Conservation (phyloP, 306 rosid genomes). For the Pyrus betulifolia region DNA sequence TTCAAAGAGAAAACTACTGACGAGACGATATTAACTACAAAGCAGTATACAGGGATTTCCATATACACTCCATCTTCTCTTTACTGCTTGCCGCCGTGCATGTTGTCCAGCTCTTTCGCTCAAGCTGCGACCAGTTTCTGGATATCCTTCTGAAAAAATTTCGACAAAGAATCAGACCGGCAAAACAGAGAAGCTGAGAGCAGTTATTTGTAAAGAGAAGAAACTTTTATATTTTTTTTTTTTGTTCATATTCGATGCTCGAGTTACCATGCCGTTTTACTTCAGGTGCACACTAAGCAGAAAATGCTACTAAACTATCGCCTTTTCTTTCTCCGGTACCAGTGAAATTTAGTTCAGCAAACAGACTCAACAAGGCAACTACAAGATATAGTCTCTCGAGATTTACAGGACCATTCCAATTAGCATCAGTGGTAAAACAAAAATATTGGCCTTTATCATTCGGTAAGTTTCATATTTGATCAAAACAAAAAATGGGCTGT, state of each 20-base stretch:
- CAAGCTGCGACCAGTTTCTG: constrained; percentile 77
- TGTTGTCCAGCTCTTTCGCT: constrained; percentile 12
- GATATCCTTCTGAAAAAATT: constrained; percentile 67
- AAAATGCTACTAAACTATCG: not conserved
- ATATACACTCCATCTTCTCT: not conserved
- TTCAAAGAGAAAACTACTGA: not conserved
- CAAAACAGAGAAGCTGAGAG: not conserved
- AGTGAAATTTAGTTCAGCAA: not conserved
- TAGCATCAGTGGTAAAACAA: not conserved
- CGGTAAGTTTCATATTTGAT: not conserved
- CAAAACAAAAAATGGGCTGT: not conserved
- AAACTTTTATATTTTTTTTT: not conserved
- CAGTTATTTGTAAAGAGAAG: not conserved
- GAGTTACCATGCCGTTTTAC: not conserved
- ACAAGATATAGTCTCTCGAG: not conserved
- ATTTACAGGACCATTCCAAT: not conserved
- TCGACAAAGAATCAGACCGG: constrained; percentile 4
- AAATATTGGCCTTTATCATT: not conserved
- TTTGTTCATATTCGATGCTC: not conserved
- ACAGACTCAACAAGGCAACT: not conserved
- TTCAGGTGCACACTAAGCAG: not conserved
- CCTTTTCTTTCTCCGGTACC: not conserved
- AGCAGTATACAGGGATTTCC: constrained; percentile 8
- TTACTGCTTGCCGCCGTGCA: not conserved
- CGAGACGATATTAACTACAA: not conserved